These are phyloP conservation scores for Ceriops decandra DNA, from an alignment of 345 rosid genomes.

Conservation along the genomic window DNA sequence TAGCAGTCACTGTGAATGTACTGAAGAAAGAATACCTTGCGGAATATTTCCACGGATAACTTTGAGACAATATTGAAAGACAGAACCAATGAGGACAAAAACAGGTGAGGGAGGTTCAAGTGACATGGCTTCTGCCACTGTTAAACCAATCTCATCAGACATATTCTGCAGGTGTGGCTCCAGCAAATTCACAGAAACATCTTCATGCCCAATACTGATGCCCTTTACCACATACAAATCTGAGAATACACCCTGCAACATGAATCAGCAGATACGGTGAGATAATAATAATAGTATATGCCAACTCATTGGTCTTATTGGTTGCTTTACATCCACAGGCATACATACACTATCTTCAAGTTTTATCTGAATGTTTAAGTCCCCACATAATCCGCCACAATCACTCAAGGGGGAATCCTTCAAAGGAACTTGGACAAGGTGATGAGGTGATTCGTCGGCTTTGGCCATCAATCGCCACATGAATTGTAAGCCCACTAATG, in stretches of 20 bases:
- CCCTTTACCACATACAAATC: slow-evolving; percentile 88
- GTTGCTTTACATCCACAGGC: slow-evolving; percentile 10
- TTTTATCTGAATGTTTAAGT: slow-evolving; percentile 69
- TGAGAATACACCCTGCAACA: slow-evolving; percentile 78
- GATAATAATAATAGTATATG: slow-evolving; percentile 2
- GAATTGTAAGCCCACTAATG: slow-evolving; percentile 88
- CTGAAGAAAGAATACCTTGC: slow-evolving; percentile 54
- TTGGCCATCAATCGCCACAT: slow-evolving; percentile 76
- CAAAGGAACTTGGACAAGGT: slow-evolving; percentile 85
- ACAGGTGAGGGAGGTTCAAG: slow-evolving; percentile 88
- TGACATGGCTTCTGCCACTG: slow-evolving; percentile 98
- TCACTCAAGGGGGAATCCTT: slow-evolving; percentile 93
- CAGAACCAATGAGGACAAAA: slow-evolving; percentile 77
- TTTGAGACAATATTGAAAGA: slow-evolving; percentile 61
- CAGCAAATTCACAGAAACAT: slow-evolving; percentile 69
- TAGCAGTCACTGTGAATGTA: slow-evolving; percentile 10
- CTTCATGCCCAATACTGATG: slow-evolving; percentile 76
- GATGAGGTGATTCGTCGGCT: slow-evolving; percentile 52
- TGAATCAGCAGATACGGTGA: slow-evolving; percentile 15
- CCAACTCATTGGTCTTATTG: background rate
- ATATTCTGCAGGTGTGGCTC: slow-evolving; percentile 63
- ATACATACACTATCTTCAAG: slow-evolving; percentile 76
- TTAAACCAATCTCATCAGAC: slow-evolving; percentile 67
- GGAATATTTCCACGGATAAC: slow-evolving; percentile 71
- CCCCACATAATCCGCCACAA: slow-evolving; percentile 86